A percentile compares a stretch with the other conserved stretches of the same genome.
phyloP scores from a whole-genome alignment of 768 basidiomycete species.

The Cystobasidium tubakii region DNA sequence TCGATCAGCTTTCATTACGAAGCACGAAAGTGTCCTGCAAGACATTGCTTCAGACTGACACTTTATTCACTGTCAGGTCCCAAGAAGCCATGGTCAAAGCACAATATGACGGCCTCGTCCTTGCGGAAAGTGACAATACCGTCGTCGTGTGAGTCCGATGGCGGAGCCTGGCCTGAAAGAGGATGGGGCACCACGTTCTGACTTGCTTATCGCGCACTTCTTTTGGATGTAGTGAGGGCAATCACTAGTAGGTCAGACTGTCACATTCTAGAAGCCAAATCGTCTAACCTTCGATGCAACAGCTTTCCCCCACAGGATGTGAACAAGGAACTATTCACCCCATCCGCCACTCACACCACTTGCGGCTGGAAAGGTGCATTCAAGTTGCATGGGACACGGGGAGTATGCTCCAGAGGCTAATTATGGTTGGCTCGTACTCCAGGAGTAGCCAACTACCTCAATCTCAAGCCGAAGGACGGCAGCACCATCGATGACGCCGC shows the following conservation, averaged over 20 bases:
- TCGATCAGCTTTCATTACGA: too few relatives aligned
- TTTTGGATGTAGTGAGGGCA: background rate
- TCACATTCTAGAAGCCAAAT: background rate
- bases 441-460: conserved; percentile 49
- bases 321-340: background rate
- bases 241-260: background rate
- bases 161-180: background rate
- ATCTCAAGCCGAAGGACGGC: conserved; percentile 54
- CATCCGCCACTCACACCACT: conserved; percentile 8
- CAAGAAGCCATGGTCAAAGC: conserved; percentile 53
- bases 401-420: background rate
- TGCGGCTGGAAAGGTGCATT: conserved; percentile 29
- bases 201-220: conserved; percentile 13
- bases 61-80: too few relatives aligned
- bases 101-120: conserved; percentile 53
- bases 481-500: conserved; percentile 49
- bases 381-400: background rate
- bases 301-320: conserved; percentile 19
- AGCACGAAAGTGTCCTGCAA: too few relatives aligned
- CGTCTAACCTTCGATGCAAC: background rate
- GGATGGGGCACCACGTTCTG: background rate
- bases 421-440: background rate
- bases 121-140: conserved; percentile 61
- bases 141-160: conserved; percentile 52
- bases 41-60: too few relatives aligned